Conservation (phyloP, 164 flowering plant genomes). For the grape (Vitis vinifera) region DNA sequence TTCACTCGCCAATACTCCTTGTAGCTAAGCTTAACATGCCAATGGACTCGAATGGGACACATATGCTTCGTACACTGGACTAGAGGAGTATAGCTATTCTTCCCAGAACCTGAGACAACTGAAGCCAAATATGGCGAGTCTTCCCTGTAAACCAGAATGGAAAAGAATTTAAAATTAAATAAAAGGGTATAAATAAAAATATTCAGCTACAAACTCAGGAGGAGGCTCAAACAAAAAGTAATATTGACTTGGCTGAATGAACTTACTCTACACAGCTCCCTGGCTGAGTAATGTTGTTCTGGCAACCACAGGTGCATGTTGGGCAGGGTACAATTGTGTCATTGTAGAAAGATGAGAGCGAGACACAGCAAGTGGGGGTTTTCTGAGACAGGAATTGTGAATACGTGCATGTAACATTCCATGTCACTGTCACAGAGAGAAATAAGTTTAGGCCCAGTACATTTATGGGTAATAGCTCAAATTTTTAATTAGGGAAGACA, state of each 20-base stretch:
- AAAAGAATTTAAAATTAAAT: neutral
- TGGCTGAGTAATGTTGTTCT: constrained; percentile 41
- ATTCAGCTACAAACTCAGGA: neutral
- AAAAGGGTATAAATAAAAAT: neutral
- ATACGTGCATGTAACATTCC: constrained; percentile 85
- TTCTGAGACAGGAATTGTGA: constrained; percentile 80
- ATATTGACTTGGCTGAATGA: neutral
- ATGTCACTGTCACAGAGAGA: constrained; percentile 62
- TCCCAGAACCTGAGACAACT: constrained; percentile 38
- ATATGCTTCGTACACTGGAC: constrained; percentile 76
- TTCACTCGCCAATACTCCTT: constrained; percentile 78
- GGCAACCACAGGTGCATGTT: constrained; percentile 83
- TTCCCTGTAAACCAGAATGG: constrained; percentile 34
- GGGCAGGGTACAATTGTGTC: constrained; percentile 77
- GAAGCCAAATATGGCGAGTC: constrained; percentile 58
- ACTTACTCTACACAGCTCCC: constrained; percentile 78
- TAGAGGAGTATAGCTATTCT: constrained; percentile 41
- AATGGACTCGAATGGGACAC: constrained; percentile 78
- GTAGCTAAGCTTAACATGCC: constrained; percentile 78
- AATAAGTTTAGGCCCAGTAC: too few species aligned
- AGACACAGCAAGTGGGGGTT: constrained; percentile 87
- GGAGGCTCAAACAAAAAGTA: neutral
- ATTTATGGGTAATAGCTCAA: too few species aligned
- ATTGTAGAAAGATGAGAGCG: constrained; percentile 83
- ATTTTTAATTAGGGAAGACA: too few species aligned